Evolutionary conservation across 768 basidiomycete genomes (phyloP), one percentile per base, ranked within the genome.

Genomic region (Leccinum incarnatum): DNA sequence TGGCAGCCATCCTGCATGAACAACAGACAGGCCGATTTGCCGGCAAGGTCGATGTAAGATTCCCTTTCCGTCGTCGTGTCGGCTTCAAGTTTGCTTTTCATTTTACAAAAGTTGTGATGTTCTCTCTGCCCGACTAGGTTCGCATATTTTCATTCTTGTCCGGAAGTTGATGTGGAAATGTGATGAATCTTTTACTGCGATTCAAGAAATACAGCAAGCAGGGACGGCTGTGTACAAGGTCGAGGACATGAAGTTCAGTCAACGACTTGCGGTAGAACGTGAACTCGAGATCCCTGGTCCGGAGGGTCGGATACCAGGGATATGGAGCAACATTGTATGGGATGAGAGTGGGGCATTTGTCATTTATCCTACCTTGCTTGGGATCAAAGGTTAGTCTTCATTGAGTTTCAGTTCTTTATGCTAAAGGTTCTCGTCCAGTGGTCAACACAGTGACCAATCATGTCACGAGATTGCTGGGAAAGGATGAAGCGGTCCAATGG

Each of bases 221-320:
- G 96, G 95, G 1, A 97, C 97, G 4, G 89, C 92, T 0, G 83
- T 93, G 19, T 92, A 89, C 74, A 89, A 85, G 66, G 86, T 98
- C 17, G 97, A 99, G 55, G 95, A 98, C 74, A 99, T 99, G 97
- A 97, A 99, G 72, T 98, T 99, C 68, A 95, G 96, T n/a, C 80
- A 96, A 57, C 82, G 96, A n/a, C 77, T 98, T 61, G 96, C 96
- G 4, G 79, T 88, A 30, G 97, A 99, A 73, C 81, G 91, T 61
- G 97, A 98, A 68, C 74, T 99, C 46, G 95, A 98, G 75, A 76
- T 89, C 56, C 86, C 88, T 37, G 88, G 86, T 12, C 84, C 86
- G 4, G 90, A 91, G 68, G 88, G 87, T 29, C 79, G 77, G 54
- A 77, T 83, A 57, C 88, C 86, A 54, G 91, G 87, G 23, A 83